These are phyloP conservation scores for Leptodontidium sp. DNA, from an alignment of 2,329 filamentous ascomycete species.

Conservation along the genomic window DNA sequence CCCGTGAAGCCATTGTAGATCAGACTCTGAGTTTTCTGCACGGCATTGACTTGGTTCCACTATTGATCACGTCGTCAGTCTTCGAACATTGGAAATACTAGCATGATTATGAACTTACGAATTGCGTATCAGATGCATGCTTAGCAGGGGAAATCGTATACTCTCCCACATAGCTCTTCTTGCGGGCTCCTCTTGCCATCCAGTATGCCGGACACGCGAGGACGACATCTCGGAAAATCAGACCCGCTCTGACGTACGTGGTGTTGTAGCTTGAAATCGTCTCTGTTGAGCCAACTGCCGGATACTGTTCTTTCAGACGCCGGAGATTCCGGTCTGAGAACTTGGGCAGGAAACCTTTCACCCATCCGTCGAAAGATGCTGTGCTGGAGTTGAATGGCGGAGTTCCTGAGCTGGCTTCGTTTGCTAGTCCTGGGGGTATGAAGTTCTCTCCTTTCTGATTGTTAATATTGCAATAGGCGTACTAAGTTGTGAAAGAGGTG, in stretches of 20 bases:
- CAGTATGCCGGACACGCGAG: constrained; percentile 68
- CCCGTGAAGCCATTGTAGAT: constrained; percentile 66
- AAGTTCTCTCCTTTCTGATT: constrained; percentile 62
- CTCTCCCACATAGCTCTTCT: constrained; percentile 62
- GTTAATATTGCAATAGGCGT: not conserved
- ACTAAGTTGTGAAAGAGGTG: not conserved
- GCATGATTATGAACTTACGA: constrained; percentile 50
- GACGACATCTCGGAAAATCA: constrained; percentile 65
- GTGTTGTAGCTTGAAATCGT: constrained; percentile 57
- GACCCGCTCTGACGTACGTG: constrained; percentile 59
- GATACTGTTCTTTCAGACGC: constrained; percentile 56
- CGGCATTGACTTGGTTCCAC: constrained; percentile 64
- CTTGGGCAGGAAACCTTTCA: constrained; percentile 60
- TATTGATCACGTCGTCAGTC: constrained; percentile 35
- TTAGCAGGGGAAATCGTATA: constrained; percentile 67
- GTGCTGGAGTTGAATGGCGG: constrained; percentile 59
- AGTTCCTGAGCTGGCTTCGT: constrained; percentile 44
- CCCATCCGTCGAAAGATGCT: constrained; percentile 60
- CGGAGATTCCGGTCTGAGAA: constrained; percentile 52
- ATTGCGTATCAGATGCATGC: constrained; percentile 65
- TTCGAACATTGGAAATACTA: not conserved
- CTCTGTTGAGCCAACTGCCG: constrained; percentile 53
- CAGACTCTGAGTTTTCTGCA: constrained; percentile 60
- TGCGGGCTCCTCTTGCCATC: constrained; percentile 56
- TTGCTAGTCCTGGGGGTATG: constrained; percentile 58